A percentile compares a stretch with the other conserved stretches of the same genome.
Conservation (phyloP, 805 yeast species). For the Candida hungchunana region DNA sequence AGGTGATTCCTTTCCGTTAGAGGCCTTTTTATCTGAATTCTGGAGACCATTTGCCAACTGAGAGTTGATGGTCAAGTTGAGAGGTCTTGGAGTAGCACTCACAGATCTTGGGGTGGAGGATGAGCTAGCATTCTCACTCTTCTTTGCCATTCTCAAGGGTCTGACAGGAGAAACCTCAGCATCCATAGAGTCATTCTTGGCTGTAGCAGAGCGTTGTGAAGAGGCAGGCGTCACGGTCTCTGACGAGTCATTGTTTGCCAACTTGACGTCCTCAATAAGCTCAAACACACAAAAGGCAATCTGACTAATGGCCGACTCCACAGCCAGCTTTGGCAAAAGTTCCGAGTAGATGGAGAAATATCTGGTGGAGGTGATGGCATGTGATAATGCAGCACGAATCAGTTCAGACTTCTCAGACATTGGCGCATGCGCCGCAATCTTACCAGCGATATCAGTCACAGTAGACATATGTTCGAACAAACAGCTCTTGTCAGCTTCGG, state of each 20-base stretch:
- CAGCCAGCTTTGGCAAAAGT: conserved; percentile 64
- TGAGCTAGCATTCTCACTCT: conserved; percentile 28
- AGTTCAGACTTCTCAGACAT: conserved; percentile 40
- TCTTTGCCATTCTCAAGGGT: conserved; percentile 66
- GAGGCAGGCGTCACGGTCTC: conserved; percentile 1
- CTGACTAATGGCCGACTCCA: conserved; percentile 75
- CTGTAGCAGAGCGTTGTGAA: conserved; percentile 1
- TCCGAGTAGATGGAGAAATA: conserved; percentile 61
- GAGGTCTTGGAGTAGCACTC: conserved; percentile 17
- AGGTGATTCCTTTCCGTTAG: conserved; percentile 1
- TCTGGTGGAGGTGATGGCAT: conserved; percentile 71
- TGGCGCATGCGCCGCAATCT: conserved; percentile 27
- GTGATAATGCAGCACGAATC: conserved; percentile 65
- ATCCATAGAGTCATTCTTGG: conserved; percentile 2
- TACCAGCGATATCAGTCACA: conserved; percentile 37
- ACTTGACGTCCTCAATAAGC: conserved; percentile 49
- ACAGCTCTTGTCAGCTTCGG: conserved; percentile 22
- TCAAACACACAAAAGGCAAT: conserved; percentile 63
- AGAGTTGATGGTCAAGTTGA: conserved; percentile 20
- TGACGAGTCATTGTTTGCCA: conserved; percentile 22
- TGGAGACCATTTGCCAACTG: conserved; percentile 13
- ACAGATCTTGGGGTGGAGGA: conserved; percentile 11
- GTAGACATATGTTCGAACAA: conserved; percentile 50
- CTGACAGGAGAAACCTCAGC: conserved; percentile 46
- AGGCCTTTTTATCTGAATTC: conserved; percentile 4